Percentiles rank a stretch among this genome's conserved stretches.
These are phyloP conservation scores for Phaseolus coccineus DNA, from an alignment of 331 rosid genomes.

Conservation along the genomic window DNA sequence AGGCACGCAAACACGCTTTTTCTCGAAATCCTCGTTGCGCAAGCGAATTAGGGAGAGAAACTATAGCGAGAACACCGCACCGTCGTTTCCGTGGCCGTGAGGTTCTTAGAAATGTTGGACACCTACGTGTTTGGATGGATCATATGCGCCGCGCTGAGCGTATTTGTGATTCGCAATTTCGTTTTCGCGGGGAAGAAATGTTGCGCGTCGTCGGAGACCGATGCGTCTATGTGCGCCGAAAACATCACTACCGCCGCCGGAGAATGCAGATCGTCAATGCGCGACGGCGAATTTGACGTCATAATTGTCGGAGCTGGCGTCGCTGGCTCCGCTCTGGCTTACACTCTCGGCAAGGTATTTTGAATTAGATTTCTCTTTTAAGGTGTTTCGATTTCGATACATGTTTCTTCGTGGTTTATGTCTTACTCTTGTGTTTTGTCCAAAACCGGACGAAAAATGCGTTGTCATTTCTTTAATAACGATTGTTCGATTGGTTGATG, in stretches of 20 bases:
- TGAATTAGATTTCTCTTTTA: neutral
- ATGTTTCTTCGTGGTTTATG: neutral
- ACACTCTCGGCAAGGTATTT: slow-evolving; percentile 88
- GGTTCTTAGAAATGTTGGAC: slow-evolving; percentile 60
- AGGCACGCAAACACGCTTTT: neutral
- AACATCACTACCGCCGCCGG: slow-evolving; percentile 53
- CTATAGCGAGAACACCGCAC: slow-evolving; percentile 23
- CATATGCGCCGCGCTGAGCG: slow-evolving; percentile 53
- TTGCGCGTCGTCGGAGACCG: slow-evolving; percentile 39
- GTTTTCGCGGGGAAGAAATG: slow-evolving; percentile 36
- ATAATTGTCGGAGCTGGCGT: slow-evolving; percentile 97
- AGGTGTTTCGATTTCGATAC: neutral
- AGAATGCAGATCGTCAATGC: slow-evolving; percentile 65
- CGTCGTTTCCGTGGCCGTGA: slow-evolving; percentile 45
- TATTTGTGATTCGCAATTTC: slow-evolving; percentile 51
- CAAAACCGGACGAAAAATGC: neutral
- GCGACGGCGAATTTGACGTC: slow-evolving; percentile 58
- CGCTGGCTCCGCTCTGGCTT: slow-evolving; percentile 94
- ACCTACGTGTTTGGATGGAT: slow-evolving; percentile 60
- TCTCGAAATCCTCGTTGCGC: neutral
- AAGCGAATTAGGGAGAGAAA: slow-evolving; percentile 42
- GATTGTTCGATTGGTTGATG: neutral
- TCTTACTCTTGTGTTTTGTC: slow-evolving; percentile 5
- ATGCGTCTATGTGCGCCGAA: slow-evolving; percentile 42
- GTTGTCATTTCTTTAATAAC: neutral